phyloP scores from a whole-genome alignment of 2,329 filamentous ascomycete species.

The Lecanicillium sp. region DNA sequence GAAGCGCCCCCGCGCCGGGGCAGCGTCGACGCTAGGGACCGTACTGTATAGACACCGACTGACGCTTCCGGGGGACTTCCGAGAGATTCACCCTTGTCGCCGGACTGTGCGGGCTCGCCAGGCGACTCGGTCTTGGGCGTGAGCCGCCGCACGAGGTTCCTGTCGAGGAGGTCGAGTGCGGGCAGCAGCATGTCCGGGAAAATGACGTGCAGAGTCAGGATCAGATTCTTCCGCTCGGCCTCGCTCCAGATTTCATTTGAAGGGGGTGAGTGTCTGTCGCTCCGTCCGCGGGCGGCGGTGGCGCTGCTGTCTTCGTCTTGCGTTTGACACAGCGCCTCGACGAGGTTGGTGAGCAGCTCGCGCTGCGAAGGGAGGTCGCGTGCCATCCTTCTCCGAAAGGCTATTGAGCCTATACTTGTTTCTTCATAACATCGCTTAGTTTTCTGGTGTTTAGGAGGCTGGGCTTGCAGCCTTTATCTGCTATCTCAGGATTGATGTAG shows the following conservation, averaged over 20 bases:
- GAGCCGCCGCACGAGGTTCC: slow-evolving; percentile 60
- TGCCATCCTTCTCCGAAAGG: slow-evolving; percentile 11
- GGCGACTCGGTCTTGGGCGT: slow-evolving; percentile 3
- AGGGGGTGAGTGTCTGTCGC: background rate
- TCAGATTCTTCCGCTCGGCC: slow-evolving; percentile 42
- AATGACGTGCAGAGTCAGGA: slow-evolving; percentile 79
- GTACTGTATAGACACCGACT: slow-evolving; percentile 14
- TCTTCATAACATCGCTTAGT: background rate
- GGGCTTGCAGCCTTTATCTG: background rate
- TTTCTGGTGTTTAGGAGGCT: background rate
- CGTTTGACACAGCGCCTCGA: slow-evolving; percentile 33
- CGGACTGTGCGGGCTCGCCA: background rate
- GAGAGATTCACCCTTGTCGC: background rate
- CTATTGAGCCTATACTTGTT: background rate
- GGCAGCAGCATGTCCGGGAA: slow-evolving; percentile 78
- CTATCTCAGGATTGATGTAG: background rate
- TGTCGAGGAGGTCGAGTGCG: slow-evolving; percentile 81
- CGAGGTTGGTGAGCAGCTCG: slow-evolving; percentile 43
- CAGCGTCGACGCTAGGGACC: slow-evolving; percentile 20
- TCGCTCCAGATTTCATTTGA: slow-evolving; percentile 12
- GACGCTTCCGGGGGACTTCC: background rate
- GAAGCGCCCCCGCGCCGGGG: slow-evolving; percentile 14
- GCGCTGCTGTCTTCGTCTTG: background rate
- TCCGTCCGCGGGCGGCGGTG: background rate
- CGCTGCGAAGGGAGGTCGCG: slow-evolving; percentile 28